phyloP scores from a whole-genome alignment of 139 green algal species.

The Closterium sp. region DNA sequence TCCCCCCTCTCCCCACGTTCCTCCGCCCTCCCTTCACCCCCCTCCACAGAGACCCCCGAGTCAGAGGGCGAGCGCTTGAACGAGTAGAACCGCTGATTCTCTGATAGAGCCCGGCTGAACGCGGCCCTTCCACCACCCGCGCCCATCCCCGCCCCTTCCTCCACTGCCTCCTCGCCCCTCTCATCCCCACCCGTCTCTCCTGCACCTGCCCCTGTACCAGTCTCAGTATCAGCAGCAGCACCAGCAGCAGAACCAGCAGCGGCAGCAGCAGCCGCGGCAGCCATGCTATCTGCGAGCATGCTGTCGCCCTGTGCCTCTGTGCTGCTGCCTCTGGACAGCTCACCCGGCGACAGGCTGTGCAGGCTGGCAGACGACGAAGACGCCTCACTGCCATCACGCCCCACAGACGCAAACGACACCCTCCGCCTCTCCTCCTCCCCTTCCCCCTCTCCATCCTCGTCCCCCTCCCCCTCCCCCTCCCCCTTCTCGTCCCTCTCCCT shows the following conservation, averaged over 20 bases:
- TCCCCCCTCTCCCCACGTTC: not conserved
- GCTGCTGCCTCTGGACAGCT: not conserved
- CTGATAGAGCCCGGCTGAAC: not conserved
- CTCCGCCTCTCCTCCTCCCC: not conserved
- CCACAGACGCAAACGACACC: not conserved
- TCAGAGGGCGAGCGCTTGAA: not conserved
- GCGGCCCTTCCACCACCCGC: not conserved
- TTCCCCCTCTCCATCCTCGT: not conserved
- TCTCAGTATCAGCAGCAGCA: not conserved
- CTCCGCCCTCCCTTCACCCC: not conserved
- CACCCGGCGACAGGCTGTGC: not conserved
- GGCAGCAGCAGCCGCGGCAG: not conserved
- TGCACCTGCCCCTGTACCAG: not conserved
- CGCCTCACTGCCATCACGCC: not conserved
- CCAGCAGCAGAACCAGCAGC: too few species aligned
- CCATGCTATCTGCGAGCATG: not conserved
- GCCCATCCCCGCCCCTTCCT: not conserved
- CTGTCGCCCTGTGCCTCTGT: not conserved
- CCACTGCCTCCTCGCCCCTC: not conserved
- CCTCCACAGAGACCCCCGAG: not conserved
- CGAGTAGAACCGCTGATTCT: not conserved
- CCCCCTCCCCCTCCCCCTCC: not conserved
- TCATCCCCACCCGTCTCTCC: not conserved
- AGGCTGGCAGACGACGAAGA: not conserved
- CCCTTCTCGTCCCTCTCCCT: not conserved